phyloP scores from a whole-genome alignment of 441 rosid species.

The Pelargonium myrrhifolium region DNA sequence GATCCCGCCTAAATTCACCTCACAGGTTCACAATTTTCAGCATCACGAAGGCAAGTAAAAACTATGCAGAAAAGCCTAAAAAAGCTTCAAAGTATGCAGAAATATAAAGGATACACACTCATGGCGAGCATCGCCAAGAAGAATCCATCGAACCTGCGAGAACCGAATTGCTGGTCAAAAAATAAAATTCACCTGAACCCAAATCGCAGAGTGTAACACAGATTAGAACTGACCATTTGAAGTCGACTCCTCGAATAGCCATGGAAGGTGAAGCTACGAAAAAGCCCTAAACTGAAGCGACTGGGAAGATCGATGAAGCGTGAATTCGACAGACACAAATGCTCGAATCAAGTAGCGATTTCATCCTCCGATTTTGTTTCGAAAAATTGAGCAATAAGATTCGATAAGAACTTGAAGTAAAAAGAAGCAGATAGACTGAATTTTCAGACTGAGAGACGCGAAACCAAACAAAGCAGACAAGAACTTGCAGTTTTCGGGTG shows the following conservation, averaged over 20 bases:
- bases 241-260: not conserved
- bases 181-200: not conserved
- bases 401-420: not conserved
- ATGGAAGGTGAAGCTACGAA: not conserved
- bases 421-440: too few relatives aligned
- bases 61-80: not conserved
- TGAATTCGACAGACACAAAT: not conserved
- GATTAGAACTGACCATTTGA: slow-evolving; percentile 2
- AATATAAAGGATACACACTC: slow-evolving; percentile 94
- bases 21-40: not conserved
- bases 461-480: too few relatives aligned
- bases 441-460: too few relatives aligned
- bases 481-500: too few relatives aligned
- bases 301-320: not conserved
- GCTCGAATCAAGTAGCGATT: not conserved
- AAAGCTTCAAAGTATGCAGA: not conserved
- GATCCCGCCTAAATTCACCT: not conserved
- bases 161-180: slow-evolving; percentile 12
- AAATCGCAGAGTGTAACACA: not conserved
- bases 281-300: not conserved
- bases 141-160: slow-evolving; percentile 94
- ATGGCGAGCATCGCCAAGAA: slow-evolving; percentile 98
- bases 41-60: not conserved
- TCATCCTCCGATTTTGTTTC: not conserved
- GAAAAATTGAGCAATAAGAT: not conserved